A percentile compares a stretch with the other conserved stretches of the same genome.
Conservation (phyloP, 768 basidiomycete species). For the Naematelia aurantialba region DNA sequence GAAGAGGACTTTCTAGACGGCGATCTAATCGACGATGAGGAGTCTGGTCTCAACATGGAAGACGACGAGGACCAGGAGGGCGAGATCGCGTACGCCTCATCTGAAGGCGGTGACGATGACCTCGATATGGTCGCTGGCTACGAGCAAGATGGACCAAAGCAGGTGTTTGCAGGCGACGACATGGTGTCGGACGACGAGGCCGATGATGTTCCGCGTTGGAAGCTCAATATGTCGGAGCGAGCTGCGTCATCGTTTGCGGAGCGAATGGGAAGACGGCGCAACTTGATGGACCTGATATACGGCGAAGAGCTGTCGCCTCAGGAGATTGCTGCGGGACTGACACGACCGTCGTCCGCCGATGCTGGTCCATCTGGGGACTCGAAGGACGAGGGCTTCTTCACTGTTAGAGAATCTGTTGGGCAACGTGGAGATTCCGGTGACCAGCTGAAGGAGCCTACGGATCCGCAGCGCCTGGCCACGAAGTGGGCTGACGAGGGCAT, state of each 20-base stretch:
- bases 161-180: slow-evolving; percentile 54
- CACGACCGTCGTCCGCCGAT: slow-evolving; percentile 37
- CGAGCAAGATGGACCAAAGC: slow-evolving; percentile 57
- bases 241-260: slow-evolving; percentile 57
- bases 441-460: slow-evolving; percentile 63
- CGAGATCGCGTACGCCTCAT: slow-evolving; percentile 46
- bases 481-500: slow-evolving; percentile 82
- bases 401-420: slow-evolving; percentile 47
- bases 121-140: slow-evolving; percentile 52
- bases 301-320: slow-evolving; percentile 63
- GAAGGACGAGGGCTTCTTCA: slow-evolving; percentile 71
- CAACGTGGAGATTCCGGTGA: slow-evolving; percentile 54
- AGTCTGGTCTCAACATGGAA: slow-evolving; percentile 38
- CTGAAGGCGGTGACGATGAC: slow-evolving; percentile 44
- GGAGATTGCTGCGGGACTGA: slow-evolving; percentile 59
- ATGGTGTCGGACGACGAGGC: slow-evolving; percentile 52
- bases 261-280: slow-evolving; percentile 56
- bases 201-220: slow-evolving; percentile 68
- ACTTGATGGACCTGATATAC: slow-evolving; percentile 87
- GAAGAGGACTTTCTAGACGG: slow-evolving; percentile 31
- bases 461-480: slow-evolving; percentile 56
- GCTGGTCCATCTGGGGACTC: slow-evolving; percentile 40
- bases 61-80: slow-evolving; percentile 44
- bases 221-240: slow-evolving; percentile 59
- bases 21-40: slow-evolving; percentile 26